Conservation (phyloP, 768 basidiomycete genomes). For the Gyrodon lividus region DNA sequence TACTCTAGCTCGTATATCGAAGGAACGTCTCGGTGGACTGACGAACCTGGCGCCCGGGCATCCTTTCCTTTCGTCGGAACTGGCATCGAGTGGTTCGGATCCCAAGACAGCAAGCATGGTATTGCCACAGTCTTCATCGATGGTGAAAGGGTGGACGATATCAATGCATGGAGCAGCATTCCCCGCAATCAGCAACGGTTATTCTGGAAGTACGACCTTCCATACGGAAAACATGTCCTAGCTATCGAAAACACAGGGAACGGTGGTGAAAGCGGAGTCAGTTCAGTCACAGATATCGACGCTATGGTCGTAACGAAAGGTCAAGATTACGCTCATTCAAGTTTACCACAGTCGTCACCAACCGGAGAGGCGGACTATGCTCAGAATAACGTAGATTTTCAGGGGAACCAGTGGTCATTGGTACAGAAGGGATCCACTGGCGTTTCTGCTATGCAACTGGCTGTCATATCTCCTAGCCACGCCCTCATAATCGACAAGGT, state of each 20-base stretch:
- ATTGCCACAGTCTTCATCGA: conserved; percentile 58
- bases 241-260: conserved; percentile 58
- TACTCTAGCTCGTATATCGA: conserved; percentile 52
- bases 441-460: conserved; percentile 76
- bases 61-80: conserved; percentile 68
- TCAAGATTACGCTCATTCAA: conserved; percentile 2
- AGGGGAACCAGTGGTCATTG: conserved; percentile 49
- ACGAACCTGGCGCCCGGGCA: conserved; percentile 46
- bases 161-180: conserved; percentile 44
- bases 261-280: conserved; percentile 35
- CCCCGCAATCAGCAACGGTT: conserved; percentile 57
- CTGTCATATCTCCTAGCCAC: conserved; percentile 64
- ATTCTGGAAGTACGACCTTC: conserved; percentile 58
- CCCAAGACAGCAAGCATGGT: conserved; percentile 52
- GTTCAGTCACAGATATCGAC: conserved; percentile 52
- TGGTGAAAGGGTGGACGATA: conserved; percentile 41
- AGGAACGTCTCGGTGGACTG: conserved; percentile 51
- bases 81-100: conserved; percentile 79
- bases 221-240: conserved; percentile 53
- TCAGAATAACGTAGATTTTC: not conserved
- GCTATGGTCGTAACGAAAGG: conserved; percentile 66
- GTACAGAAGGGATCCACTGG: conserved; percentile 68
- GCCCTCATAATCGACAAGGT: conserved; percentile 81
- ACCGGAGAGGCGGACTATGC: not conserved
- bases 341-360: not conserved